These are phyloP conservation scores for Wickerhamiella qilinensis DNA, from an alignment of 805 yeast species.

Conservation along the genomic window DNA sequence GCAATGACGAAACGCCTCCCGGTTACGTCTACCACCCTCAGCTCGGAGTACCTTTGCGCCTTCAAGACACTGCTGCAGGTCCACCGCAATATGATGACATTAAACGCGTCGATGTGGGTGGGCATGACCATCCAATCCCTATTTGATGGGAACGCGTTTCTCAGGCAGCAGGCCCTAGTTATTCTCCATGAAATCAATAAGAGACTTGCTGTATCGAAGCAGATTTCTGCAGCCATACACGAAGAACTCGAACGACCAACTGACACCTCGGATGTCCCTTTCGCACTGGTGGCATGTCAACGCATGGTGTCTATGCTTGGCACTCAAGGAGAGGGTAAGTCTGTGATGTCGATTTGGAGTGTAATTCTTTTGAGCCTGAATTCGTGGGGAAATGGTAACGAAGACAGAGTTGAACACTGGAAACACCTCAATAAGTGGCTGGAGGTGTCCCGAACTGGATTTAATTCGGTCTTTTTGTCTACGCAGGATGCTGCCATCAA, in stretches of 20 bases:
- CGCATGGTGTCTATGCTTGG: conserved; percentile 1
- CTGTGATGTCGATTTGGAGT: conserved; percentile 4
- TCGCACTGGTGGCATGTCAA: not conserved
- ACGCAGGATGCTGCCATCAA: conserved; percentile 3
- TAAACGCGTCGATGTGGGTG: conserved; percentile 4
- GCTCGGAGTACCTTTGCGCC: conserved; percentile 3
- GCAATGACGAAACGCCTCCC: not conserved
- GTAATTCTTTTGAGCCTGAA: conserved; percentile 1
- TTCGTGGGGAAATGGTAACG: conserved; percentile 1
- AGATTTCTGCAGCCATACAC: not conserved
- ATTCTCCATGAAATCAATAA: conserved; percentile 3
- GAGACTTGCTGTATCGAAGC: not conserved
- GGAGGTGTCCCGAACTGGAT: conserved; percentile 7
- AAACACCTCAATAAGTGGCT: conserved; percentile 7
- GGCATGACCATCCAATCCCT: conserved; percentile 1
- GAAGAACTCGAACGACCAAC: not conserved
- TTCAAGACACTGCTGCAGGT: conserved; percentile 2
- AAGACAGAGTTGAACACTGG: conserved; percentile 3
- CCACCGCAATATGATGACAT: conserved; percentile 1
- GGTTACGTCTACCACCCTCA: conserved; percentile 2
- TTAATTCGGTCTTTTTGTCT: conserved; percentile 2
- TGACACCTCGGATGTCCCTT: not conserved
- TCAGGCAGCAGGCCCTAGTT: conserved; percentile 4
- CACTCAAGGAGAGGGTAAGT: conserved; percentile 5
- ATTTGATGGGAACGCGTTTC: conserved; percentile 4